Evolutionary conservation across 192 early-diverging fungal species (phyloP).

Genomic region (Umbelopsis sp.): DNA sequence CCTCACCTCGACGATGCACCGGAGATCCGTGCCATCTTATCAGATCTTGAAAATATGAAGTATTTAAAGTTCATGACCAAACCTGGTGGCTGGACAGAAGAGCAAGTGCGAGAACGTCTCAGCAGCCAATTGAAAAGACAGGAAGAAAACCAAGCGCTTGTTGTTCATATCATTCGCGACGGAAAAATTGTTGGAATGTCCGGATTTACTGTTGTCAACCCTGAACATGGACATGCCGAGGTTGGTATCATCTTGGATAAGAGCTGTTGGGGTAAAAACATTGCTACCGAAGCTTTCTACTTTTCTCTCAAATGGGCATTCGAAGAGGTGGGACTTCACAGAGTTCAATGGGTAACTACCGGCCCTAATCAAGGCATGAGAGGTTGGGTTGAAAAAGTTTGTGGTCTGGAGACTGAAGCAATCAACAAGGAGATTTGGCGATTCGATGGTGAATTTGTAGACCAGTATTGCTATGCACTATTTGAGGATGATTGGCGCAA

Average conservation of each 20-base stretch:
- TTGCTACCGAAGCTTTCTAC: slow-evolving; percentile 23
- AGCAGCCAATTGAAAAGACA: not conserved
- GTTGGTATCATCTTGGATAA: slow-evolving; percentile 23
- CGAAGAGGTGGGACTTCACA: slow-evolving; percentile 22
- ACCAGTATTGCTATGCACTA: not conserved
- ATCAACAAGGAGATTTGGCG: not conserved
- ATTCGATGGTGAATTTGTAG: not conserved
- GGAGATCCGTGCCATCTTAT: not conserved
- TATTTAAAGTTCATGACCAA: slow-evolving; percentile 17
- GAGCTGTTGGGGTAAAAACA: not conserved
- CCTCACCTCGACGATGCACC: not conserved
- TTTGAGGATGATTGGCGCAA: slow-evolving; percentile 16
- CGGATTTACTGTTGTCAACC: slow-evolving; percentile 18
- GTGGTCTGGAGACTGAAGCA: not conserved
- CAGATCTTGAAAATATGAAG: slow-evolving; percentile 1
- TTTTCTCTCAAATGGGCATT: slow-evolving; percentile 21
- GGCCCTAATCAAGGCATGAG: slow-evolving; percentile 20
- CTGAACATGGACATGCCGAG: slow-evolving; percentile 1
- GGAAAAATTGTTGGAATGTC: slow-evolving; percentile 4
- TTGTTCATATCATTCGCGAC: not conserved
- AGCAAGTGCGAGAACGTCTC: slow-evolving; percentile 12
- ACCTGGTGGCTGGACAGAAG: slow-evolving; percentile 1
- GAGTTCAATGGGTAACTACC: slow-evolving; percentile 10
- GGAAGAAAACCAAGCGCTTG: not conserved
- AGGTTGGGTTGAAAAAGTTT: slow-evolving; percentile 16